Evolutionary conservation across 768 basidiomycete species (phyloP).

Genomic region (Suillus ampliporus): DNA sequence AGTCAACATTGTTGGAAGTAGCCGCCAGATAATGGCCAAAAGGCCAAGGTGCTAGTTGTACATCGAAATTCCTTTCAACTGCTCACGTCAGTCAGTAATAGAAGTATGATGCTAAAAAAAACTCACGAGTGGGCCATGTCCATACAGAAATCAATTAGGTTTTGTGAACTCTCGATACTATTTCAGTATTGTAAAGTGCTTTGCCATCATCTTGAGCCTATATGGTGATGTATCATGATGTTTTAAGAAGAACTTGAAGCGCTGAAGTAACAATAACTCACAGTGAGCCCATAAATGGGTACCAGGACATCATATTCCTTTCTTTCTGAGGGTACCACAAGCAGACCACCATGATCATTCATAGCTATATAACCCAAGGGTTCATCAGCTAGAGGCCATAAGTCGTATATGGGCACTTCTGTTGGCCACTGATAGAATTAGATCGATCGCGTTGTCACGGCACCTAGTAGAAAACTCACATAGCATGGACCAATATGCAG

Average conservation of each 20-base stretch:
- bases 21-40: not conserved
- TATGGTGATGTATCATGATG: not conserved
- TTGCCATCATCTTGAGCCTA: not conserved
- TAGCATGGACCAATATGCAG: not conserved
- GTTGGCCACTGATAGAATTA: conserved; percentile 1
- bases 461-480: not conserved
- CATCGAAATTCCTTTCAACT: not conserved
- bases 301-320: not conserved
- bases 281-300: not conserved
- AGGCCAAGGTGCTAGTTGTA: not conserved
- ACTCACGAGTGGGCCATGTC: not conserved
- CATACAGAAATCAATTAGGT: not conserved
- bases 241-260: not conserved
- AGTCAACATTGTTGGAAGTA: not conserved
- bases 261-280: not conserved
- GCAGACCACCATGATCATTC: not conserved
- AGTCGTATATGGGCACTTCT: not conserved
- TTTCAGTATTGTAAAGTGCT: not conserved
- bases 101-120: not conserved
- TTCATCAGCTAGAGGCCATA: not conserved
- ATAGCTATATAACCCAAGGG: not conserved
- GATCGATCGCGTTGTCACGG: not conserved
- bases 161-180: not conserved
- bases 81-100: not conserved
- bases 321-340: not conserved